phyloP scores from a whole-genome alignment of 495 filamentous ascomycete genomes.

The Hypomontagnella monticulosa region DNA sequence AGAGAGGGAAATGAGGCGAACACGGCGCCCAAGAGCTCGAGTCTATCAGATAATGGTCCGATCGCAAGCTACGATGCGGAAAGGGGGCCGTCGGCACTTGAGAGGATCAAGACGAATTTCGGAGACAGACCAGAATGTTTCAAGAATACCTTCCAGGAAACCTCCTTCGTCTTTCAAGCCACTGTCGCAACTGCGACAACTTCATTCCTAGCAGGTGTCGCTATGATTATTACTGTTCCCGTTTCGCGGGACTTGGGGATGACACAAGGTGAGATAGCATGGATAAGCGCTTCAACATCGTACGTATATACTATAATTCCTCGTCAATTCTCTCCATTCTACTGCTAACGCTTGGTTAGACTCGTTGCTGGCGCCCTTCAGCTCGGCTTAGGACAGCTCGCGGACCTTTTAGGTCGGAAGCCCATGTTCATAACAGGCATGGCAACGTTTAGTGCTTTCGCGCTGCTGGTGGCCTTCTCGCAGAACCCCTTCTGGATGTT shows the following conservation, averaged over 20 bases:
- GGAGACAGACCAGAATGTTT: conserved; percentile 44
- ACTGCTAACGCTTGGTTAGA: conserved; percentile 44
- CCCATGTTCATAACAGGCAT: conserved; percentile 69
- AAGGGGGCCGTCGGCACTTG: conserved; percentile 24
- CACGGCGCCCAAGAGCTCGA: conserved; percentile 16
- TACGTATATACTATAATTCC: conserved; percentile 46
- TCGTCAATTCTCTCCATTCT: background rate
- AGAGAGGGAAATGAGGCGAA: background rate
- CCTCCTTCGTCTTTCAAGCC: conserved; percentile 71
- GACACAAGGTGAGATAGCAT: conserved; percentile 74
- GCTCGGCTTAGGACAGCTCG: conserved; percentile 72
- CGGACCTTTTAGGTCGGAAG: conserved; percentile 74
- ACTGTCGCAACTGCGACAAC: conserved; percentile 74
- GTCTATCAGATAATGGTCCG: background rate
- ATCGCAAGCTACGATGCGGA: conserved; percentile 24
- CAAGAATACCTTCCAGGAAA: conserved; percentile 68
- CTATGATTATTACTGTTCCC: conserved; percentile 69
- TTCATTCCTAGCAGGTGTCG: conserved; percentile 67
- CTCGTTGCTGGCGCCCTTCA: conserved; percentile 73
- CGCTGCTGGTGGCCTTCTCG: conserved; percentile 68
- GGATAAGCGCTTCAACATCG: conserved; percentile 73
- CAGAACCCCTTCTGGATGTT: conserved; percentile 71
- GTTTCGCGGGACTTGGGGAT: conserved; percentile 70
- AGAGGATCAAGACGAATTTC: conserved; percentile 38
- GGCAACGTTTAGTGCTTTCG: conserved; percentile 65